These are phyloP conservation scores for Emericellopsis terricola DNA, from an alignment of 495 filamentous ascomycete genomes.

Conservation along the genomic window DNA sequence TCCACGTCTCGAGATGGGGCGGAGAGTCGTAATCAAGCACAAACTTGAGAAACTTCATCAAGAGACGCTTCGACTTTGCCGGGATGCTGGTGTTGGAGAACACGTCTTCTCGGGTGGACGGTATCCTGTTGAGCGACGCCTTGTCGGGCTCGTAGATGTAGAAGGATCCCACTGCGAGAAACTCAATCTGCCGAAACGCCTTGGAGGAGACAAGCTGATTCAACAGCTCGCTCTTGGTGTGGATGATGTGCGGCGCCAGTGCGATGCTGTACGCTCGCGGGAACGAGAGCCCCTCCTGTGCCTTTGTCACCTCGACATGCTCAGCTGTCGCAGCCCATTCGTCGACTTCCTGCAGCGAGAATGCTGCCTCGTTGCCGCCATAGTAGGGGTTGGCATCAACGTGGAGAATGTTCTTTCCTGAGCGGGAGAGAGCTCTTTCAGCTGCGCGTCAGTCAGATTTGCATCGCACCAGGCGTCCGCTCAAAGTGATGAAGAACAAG, in stretches of 20 bases:
- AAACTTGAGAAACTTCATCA: slow-evolving; percentile 84
- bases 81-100: slow-evolving; percentile 57
- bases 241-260: slow-evolving; percentile 73
- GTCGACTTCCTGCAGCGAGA: slow-evolving; percentile 69
- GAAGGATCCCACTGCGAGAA: slow-evolving; percentile 87
- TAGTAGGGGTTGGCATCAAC: slow-evolving; percentile 79
- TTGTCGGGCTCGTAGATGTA: slow-evolving; percentile 44
- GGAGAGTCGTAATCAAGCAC: slow-evolving; percentile 40
- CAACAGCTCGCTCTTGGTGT: slow-evolving; percentile 61
- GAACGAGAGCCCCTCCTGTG: slow-evolving; percentile 29
- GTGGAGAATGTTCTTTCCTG: slow-evolving; percentile 80
- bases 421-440: slow-evolving; percentile 77
- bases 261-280: slow-evolving; percentile 71
- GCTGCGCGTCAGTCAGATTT: slow-evolving; percentile 48
- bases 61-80: slow-evolving; percentile 52
- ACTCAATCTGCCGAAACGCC: slow-evolving; percentile 77
- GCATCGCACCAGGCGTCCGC: no score
- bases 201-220: slow-evolving; percentile 68
- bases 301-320: slow-evolving; percentile 8
- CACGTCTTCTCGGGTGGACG: slow-evolving; percentile 74
- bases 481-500: no score
- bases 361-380: slow-evolving; percentile 68
- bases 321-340: slow-evolving; percentile 38
- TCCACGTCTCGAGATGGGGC: slow-evolving; percentile 32
- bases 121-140: slow-evolving; percentile 39